Percentiles rank a stretch among this genome's conserved stretches.
phyloP scores from a whole-genome alignment of 805 yeast species.

The Geotrichum ghanense region DNA sequence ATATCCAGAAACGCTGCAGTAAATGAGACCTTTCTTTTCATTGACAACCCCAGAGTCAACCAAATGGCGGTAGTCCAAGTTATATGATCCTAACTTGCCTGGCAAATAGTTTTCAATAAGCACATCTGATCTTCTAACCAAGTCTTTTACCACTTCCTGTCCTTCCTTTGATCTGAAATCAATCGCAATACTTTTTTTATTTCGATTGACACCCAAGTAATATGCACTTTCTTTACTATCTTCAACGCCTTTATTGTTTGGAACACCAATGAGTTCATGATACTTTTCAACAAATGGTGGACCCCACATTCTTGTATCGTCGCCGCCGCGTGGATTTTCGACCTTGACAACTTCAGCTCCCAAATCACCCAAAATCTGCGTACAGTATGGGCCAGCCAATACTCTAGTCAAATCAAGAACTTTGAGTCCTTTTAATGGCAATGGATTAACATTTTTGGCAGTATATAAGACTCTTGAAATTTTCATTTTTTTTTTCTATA shows the following conservation, averaged over 20 bases:
- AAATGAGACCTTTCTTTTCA: constrained; percentile 21
- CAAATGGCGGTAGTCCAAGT: constrained; percentile 25
- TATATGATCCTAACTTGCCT: constrained; percentile 27
- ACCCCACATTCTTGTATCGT: constrained; percentile 34
- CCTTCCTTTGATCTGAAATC: constrained; percentile 27
- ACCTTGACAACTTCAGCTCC: constrained; percentile 33
- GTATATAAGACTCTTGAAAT: neutral
- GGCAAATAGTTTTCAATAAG: constrained; percentile 31
- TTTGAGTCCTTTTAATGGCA: constrained; percentile 26
- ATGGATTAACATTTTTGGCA: neutral
- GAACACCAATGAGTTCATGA: constrained; percentile 1
- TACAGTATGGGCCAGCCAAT: constrained; percentile 32
- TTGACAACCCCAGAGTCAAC: constrained; percentile 11
- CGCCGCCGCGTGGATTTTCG: constrained; percentile 32
- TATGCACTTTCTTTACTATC: constrained; percentile 29
- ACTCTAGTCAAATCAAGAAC: constrained; percentile 31
- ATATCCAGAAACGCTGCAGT: constrained; percentile 31
- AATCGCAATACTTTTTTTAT: constrained; percentile 28
- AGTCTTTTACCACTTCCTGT: constrained; percentile 21
- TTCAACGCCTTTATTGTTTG: constrained; percentile 1
- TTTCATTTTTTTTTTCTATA: no score
- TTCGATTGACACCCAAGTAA: constrained; percentile 28
- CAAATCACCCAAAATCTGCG: constrained; percentile 31
- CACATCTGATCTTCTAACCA: constrained; percentile 26
- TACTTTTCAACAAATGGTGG: constrained; percentile 28